A percentile compares a stretch with the other conserved stretches of the same genome.
These are phyloP conservation scores for Penicillium odoratum DNA, from an alignment of 495 filamentous ascomycete genomes.

Conservation along the genomic window DNA sequence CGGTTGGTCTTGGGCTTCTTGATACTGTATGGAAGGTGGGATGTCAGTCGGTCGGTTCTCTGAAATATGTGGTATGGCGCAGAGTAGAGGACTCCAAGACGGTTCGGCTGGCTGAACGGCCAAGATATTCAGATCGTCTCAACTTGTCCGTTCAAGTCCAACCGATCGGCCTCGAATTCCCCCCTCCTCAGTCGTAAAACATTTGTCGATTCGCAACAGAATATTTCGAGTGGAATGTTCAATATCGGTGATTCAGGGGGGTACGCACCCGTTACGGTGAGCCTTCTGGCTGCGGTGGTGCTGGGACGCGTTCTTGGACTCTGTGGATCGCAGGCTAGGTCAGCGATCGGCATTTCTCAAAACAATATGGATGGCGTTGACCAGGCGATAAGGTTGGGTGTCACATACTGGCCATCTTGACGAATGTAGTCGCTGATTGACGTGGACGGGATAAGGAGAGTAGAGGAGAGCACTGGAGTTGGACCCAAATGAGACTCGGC, in stretches of 20 bases:
- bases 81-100: background rate
- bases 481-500: slow-evolving; percentile 35
- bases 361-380: background rate
- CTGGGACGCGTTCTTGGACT: slow-evolving; percentile 99
- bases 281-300: slow-evolving; percentile 96
- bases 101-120: slow-evolving; percentile 2
- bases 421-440: slow-evolving; percentile 47
- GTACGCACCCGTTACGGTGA: slow-evolving; percentile 91
- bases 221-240: background rate
- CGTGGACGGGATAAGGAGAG: slow-evolving; percentile 32
- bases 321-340: slow-evolving; percentile 48
- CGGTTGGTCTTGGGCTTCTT: slow-evolving; percentile 99
- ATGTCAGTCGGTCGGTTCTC: slow-evolving; percentile 34
- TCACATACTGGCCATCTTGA: slow-evolving; percentile 55
- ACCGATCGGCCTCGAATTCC: slow-evolving; percentile 5
- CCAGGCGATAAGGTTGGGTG: slow-evolving; percentile 6
- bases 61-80: slow-evolving; percentile 7
- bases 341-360: slow-evolving; percentile 23
- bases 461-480: slow-evolving; percentile 24
- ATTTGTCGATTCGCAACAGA: background rate
- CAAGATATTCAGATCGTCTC: background rate
- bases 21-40: slow-evolving; percentile 64
- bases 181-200: background rate
- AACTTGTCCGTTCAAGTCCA: slow-evolving; percentile 6
- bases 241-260: slow-evolving; percentile 11